Percentiles rank a stretch among this genome's conserved stretches.
phyloP scores from a whole-genome alignment of 2,329 filamentous ascomycete species.

The Aureobasidium vineae region DNA sequence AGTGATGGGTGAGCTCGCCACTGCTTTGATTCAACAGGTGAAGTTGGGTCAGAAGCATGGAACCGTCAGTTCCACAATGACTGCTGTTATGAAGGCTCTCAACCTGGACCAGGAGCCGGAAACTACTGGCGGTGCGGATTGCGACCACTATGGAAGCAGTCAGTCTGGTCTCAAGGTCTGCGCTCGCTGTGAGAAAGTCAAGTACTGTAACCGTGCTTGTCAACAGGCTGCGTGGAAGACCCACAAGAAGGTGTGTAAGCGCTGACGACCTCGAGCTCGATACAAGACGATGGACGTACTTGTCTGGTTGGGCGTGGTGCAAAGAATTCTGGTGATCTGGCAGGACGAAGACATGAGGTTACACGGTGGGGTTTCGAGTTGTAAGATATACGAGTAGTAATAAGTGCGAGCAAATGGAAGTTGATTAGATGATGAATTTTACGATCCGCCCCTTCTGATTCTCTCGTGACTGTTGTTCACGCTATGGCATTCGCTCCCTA shows the following conservation, averaged over 20 bases:
- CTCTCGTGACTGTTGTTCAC: no score
- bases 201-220: constrained; percentile 40
- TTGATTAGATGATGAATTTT: no score
- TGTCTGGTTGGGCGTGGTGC: neutral
- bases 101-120: neutral
- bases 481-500: no score
- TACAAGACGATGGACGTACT: neutral
- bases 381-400: no score
- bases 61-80: neutral
- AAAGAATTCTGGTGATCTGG: neutral
- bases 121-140: neutral
- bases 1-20: neutral
- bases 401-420: no score
- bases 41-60: neutral
- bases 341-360: no score
- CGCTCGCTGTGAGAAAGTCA: constrained; percentile 34
- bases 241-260: constrained; percentile 36
- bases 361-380: no score
- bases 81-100: neutral
- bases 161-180: constrained; percentile 30
- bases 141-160: constrained; percentile 12
- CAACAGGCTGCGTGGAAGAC: constrained; percentile 38
- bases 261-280: neutral
- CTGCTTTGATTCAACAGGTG: neutral
- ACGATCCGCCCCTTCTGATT: no score